Base-by-base conservation (phyloP, 441 rosid genomes). In the Corymbia citriodora region DNA sequence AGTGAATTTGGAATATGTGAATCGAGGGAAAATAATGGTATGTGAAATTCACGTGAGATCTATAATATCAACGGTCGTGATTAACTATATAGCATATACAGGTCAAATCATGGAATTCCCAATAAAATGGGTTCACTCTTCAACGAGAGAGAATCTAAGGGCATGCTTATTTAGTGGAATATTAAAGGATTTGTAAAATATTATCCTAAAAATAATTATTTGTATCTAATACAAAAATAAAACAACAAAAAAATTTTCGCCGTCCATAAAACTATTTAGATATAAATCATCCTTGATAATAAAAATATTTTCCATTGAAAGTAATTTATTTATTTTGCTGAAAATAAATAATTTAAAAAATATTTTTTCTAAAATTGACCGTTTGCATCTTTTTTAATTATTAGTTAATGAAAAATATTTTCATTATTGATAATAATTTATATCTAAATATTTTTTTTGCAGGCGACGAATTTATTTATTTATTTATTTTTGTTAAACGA, bases 31-130 rank as follows among this genome's bases (percentile, higher is more conserved):
- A n/a, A 13, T 63, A 63, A 17, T 29, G 8, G 49, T 7, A 18
- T 19, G 27, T 72, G 15, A 13, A 36, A 14, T 8, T 11, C 33
- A 29, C 0, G 10, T 40, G 29, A 74, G 12, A 74, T 11, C 6
- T 11, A 1, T 5, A 21, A 21, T 40, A 21, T 21, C 83, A 21
- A 74, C 1, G 16, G 29, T 0, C 3, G 14, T 74, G 27, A 40
- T 40, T 21, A 0, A 2, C 13, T 3, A 5, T 0, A 0, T 40
- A 23, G 3, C 14, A 18, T 2, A 33, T 18, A 33, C 1, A 0
- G 27, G 15, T 45, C 10, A 7, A 74, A 6, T 8, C 29, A 40
- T 12, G n/a, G 5, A 45, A 40, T 40, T 21, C 27, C 2, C 9
- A 1, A 74, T 74, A 2, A 74, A 8, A 40, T 4, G 9, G 9